Evolutionary conservation across 2,329 filamentous ascomycete genomes (phyloP).

Genomic region (Pseudocercospora vitis): DNA sequence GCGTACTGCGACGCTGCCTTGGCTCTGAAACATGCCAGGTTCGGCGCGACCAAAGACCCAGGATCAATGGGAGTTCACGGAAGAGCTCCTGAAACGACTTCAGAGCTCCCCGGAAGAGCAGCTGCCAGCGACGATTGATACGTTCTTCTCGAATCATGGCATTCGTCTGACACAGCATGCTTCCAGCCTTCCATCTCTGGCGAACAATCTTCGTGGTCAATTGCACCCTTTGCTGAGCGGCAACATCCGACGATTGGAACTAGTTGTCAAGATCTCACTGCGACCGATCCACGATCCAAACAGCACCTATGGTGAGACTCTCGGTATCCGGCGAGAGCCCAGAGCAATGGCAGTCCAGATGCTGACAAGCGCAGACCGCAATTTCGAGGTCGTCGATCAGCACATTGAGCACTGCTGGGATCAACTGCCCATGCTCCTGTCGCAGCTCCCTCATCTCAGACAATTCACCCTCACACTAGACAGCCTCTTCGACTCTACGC

Average conservation of each 20-base stretch:
- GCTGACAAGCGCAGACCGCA: not conserved
- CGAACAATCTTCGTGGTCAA: slow-evolving; percentile 6
- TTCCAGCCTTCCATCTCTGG: slow-evolving; percentile 8
- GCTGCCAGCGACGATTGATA: slow-evolving; percentile 13
- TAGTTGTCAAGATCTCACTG: slow-evolving; percentile 13
- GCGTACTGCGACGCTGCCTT: not conserved
- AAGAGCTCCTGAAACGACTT: slow-evolving; percentile 15
- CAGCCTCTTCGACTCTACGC: slow-evolving; percentile 15
- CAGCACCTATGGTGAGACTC: not conserved
- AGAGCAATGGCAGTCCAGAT: not conserved
- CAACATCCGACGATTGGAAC: slow-evolving; percentile 12
- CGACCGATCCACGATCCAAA: slow-evolving; percentile 5
- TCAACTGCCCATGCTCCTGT: slow-evolving; percentile 1
- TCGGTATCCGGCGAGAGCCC: not conserved
- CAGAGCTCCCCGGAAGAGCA: slow-evolving; percentile 10
- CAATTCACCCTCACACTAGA: slow-evolving; percentile 11
- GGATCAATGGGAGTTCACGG: slow-evolving; percentile 16
- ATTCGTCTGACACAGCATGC: slow-evolving; percentile 11
- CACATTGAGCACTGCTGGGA: slow-evolving; percentile 5
- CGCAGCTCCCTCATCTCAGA: slow-evolving; percentile 8
- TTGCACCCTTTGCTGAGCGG: slow-evolving; percentile 11
- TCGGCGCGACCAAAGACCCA: not conserved
- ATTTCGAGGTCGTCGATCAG: slow-evolving; percentile 13
- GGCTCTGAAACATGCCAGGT: not conserved
- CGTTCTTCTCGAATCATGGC: slow-evolving; percentile 11